Base-by-base conservation (phyloP, 1,284 basidiomycete genomes). In the Inonotus obliquus region DNA sequence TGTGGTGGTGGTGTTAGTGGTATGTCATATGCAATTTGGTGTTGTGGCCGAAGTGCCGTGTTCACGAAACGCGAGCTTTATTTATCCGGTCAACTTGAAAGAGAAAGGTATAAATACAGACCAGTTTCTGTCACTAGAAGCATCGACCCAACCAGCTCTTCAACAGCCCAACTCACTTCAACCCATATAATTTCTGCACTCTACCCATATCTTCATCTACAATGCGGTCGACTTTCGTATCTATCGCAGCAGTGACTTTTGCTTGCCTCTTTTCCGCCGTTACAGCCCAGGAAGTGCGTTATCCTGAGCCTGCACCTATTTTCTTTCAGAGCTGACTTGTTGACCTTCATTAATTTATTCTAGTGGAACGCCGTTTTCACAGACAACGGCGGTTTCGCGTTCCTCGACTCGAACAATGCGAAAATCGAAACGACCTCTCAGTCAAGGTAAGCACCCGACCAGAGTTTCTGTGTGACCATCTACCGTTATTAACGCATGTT, bases 361-460 rank as follows among this genome's bases (percentile, higher is more conserved):
- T 27, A 52, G 51, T 52, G 51, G 51, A 32, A 52, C 19, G 51
- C 51, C 25, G 51, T 52, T 27, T 52, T 52, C 32, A 17, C n/a
- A 9, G n/a, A 52, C 51, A 52, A 52, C 29, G 51, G 51, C 13
- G 51, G 48, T 14, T 49, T 52, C 29, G 17, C 25, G 11, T 52
- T 52, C 51, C 51, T 52, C 19, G 51, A 52, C 51, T 52, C 51
- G 27, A 52, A 52, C 51, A 52, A 35, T 19, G 51, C 51, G 51
- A 52, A 52, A 27, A 52, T 52, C 21, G 51, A 52, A 35, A 52
- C 51, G 17, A 52, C 51, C 17, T 7, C 25, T 17, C 27, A 52
- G 14, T 14, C 51, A 13, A 52, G 51, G 51, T 52, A 13, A 17
- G 51, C 17, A n/a, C 7, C 14, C 4, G 9, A 49, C 2, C 7